Percentiles rank a stretch among this genome's conserved stretches.
Conservation (phyloP, 192 early-diverging fungal genomes). For the Entrophospora sp. region DNA sequence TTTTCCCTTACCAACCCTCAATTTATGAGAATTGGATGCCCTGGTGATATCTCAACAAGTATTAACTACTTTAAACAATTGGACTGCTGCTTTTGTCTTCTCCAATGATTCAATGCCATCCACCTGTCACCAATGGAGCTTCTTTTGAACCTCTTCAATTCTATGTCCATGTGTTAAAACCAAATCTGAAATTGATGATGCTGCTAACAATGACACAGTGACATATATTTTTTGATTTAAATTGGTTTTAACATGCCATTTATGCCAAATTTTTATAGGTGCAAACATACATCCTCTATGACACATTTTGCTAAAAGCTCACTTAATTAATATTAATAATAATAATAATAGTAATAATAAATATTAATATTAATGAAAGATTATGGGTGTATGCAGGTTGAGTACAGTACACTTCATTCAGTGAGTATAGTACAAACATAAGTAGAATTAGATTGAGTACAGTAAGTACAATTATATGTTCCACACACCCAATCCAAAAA, state of each 20-base stretch:
- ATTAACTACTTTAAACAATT: slow-evolving; percentile 82
- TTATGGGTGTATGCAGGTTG: no score
- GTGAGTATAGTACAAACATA: no score
- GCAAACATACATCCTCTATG: slow-evolving; percentile 99
- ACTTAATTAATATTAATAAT: slow-evolving; percentile 23
- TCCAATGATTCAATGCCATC: slow-evolving; percentile 70
- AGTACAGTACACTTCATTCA: no score
- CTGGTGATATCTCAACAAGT: slow-evolving; percentile 93
- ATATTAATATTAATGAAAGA: neutral
- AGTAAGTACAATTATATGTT: no score
- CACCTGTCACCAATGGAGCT: slow-evolving; percentile 84
- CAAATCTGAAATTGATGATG: slow-evolving; percentile 80
- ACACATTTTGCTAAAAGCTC: slow-evolving; percentile 99
- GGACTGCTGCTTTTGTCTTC: slow-evolving; percentile 92
- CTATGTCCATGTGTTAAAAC: slow-evolving; percentile 97
- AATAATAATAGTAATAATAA: neutral
- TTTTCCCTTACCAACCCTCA: slow-evolving; percentile 94
- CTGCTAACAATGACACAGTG: slow-evolving; percentile 92
- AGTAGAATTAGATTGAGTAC: no score
- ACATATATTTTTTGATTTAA: slow-evolving; percentile 97
- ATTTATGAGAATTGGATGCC: slow-evolving; percentile 89
- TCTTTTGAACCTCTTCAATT: slow-evolving; percentile 84
- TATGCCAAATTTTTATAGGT: slow-evolving; percentile 98
- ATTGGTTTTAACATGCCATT: slow-evolving; percentile 99
- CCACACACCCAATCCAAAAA: neutral